phyloP scores from a whole-genome alignment of 345 rosid species.

The Salix brachista region DNA sequence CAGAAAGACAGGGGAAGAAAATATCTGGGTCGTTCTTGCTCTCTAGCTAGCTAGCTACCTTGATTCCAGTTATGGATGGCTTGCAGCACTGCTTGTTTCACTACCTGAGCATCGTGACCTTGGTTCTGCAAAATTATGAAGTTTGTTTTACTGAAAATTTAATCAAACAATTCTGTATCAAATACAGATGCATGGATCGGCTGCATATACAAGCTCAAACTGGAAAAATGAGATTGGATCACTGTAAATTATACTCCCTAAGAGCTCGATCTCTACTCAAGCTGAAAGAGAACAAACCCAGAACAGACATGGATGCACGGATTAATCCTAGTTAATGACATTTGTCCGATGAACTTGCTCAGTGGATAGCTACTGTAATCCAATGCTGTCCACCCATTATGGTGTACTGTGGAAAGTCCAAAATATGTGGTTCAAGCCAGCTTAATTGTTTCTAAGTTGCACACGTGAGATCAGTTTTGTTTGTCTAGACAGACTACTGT shows the following conservation, averaged over 20 bases:
- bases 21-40: background rate
- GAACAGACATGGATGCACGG: background rate
- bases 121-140: constrained; percentile 43
- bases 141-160: background rate
- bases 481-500: background rate
- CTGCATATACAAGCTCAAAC: background rate
- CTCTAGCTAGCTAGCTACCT: background rate
- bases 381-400: background rate
- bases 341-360: background rate
- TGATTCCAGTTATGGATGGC: constrained; percentile 64
- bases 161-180: background rate
- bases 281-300: background rate
- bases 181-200: background rate
- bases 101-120: constrained; percentile 63
- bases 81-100: constrained; percentile 64
- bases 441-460: background rate
- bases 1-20: background rate
- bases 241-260: background rate
- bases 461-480: background rate
- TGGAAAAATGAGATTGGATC: background rate
- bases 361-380: background rate
- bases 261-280: background rate
- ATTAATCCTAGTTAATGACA: background rate
- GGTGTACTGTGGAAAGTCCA: background rate
- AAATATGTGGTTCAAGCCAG: background rate